Base-by-base conservation (phyloP, 2,329 filamentous ascomycete species). In the Fusarium anthophilum region DNA sequence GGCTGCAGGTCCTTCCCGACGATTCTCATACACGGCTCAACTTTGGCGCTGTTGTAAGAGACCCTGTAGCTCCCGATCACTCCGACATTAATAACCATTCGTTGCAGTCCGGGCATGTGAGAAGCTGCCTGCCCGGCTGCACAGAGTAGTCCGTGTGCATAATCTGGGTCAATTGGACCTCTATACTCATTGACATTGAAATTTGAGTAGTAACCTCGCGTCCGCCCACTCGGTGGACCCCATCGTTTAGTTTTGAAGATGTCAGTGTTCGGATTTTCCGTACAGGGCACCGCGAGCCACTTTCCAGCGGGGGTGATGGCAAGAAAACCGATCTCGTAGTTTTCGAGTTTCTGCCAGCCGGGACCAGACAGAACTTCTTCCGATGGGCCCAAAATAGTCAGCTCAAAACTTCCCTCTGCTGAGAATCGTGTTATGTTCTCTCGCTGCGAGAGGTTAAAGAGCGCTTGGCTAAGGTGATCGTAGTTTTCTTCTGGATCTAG, bases 401-500 rank as follows among this genome's bases (percentile, higher is more conserved):
- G 20, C 11, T 70, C 67, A 5, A 69, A 70, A 22, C 53, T 70
- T 5, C 67, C 66, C 8, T 45, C 64, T 0, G 59, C 58, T 1
- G 50, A 47, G n/a, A 70, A 70, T 12, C 54, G 55, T 0, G 39
- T 17, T 1, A 65, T 24, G 12, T 32, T 64, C 22, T 65, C 37
- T 39, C 66, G 47, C 44, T 45, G 66, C 1, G 67, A 70, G n/a
- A 70, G 70, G 17, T 35, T 55, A 8, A 58, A 70, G 9, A 70
- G 22, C 17, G 53, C 59, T 41, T 70, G 41, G 24, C 66, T 59
- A 1, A 70, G 59, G 11, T 11, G 39, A 7, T 70, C 67, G 3
- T 24, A 24, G 24, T 35, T 53, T 43, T 59, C 41, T 12, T 24
- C 26, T 15, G 58, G 5, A 1, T 61, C 59, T 30, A 69, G 39